Conservation (phyloP, 345 rosid genomes). For the Brassica carinata region DNA sequence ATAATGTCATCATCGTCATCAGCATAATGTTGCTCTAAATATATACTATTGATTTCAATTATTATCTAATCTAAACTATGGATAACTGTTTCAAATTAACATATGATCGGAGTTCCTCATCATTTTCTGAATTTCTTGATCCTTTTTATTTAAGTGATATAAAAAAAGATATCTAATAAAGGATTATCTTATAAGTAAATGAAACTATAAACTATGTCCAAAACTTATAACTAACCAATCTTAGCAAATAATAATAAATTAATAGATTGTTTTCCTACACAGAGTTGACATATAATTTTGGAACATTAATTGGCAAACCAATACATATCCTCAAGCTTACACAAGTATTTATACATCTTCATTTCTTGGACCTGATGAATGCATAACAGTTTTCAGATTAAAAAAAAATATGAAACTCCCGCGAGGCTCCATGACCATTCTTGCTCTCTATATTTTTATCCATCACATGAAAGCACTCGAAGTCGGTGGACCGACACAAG, state of each 20-base stretch:
- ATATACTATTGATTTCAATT: neutral
- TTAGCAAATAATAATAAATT: neutral
- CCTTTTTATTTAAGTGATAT: neutral
- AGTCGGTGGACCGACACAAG: slow-evolving; percentile 9
- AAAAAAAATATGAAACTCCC: slow-evolving; percentile 24
- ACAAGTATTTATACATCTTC: slow-evolving; percentile 18
- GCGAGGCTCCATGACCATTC: neutral
- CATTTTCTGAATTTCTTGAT: neutral
- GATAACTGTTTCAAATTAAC: neutral
- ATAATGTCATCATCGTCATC: neutral
- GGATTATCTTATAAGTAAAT: neutral
- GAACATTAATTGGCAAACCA: neutral
- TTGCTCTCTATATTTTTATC: neutral
- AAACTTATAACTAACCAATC: neutral
- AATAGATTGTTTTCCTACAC: neutral
- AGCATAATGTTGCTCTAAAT: neutral
- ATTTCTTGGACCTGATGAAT: slow-evolving; percentile 11
- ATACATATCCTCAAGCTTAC: neutral
- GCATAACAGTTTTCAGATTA: neutral
- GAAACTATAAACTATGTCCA: neutral
- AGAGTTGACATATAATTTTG: slow-evolving; percentile 3
- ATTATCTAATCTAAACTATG: neutral
- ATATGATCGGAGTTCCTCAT: slow-evolving; percentile 1
- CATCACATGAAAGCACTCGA: neutral
- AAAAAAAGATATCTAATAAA: no score